Percentiles rank a stretch among this genome's conserved stretches.
Conservation (phyloP, 225 moss, liverwort and hornwort genomes). For the Bryoerythrophyllum caledonicum region DNA sequence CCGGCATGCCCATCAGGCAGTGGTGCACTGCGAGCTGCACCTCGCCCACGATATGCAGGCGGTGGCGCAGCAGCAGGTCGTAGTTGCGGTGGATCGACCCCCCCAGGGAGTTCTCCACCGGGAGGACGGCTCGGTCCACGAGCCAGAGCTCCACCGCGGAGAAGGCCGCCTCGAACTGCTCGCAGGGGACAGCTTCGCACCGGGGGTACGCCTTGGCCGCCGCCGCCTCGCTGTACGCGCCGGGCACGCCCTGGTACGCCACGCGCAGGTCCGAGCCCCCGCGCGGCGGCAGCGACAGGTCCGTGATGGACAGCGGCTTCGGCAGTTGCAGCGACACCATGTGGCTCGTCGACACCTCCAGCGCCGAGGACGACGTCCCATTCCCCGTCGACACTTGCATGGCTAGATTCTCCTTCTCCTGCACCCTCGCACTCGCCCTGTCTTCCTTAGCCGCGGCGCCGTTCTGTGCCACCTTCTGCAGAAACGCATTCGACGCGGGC, state of each 20-base stretch:
- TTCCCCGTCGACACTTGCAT: conserved; percentile 29
- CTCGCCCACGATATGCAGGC: conserved; percentile 94
- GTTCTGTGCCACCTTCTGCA: conserved; percentile 50
- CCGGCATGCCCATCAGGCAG: conserved; percentile 83
- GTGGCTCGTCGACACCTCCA: conserved; percentile 39
- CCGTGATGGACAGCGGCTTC: conserved; percentile 75
- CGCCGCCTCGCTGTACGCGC: conserved; percentile 96
- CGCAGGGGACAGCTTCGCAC: conserved; percentile 97
- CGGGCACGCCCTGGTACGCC: conserved; percentile 96
- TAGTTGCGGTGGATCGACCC: conserved; percentile 96
- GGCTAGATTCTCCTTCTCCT: conserved; percentile 38
- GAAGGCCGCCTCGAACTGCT: conserved; percentile 95
- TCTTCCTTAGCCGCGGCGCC: conserved; percentile 37
- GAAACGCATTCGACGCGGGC: conserved; percentile 55
- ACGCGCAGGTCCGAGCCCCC: conserved; percentile 81
- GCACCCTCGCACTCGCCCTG: conserved; percentile 30
- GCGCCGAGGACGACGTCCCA: not conserved
- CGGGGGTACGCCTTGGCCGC: conserved; percentile 93
- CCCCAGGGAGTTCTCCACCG: conserved; percentile 86
- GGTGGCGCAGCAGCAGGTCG: conserved; percentile 86
- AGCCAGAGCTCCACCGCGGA: conserved; percentile 97
- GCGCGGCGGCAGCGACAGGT: conserved; percentile 71
- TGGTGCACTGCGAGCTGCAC: conserved; percentile 95
- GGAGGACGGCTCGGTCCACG: conserved; percentile 88
- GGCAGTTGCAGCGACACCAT: conserved; percentile 66